Percentiles rank a stretch among this genome's conserved stretches.
Evolutionary conservation across 75 land plant genomes (phyloP).

Genomic region (Picea sitchensis): DNA sequence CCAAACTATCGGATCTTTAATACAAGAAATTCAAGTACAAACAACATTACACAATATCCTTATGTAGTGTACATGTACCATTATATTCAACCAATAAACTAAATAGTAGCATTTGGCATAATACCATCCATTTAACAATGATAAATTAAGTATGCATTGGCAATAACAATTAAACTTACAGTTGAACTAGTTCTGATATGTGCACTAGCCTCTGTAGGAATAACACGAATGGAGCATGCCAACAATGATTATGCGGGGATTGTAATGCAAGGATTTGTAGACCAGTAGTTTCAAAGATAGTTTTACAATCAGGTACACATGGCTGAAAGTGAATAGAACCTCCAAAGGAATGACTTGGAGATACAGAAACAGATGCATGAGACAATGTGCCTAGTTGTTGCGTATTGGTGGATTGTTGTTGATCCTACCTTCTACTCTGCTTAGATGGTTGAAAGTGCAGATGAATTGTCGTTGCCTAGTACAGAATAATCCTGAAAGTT

Average conservation of each 20-base stretch:
- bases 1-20: too few relatives aligned
- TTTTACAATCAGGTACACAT: conserved; percentile 14
- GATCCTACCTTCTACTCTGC: conserved; percentile 13
- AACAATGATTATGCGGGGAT: conserved; percentile 38
- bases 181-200: conserved; percentile 79
- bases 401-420: conserved; percentile 12
- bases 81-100: too few relatives aligned
- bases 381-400: conserved; percentile 25
- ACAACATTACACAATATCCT: too few relatives aligned
- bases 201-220: conserved; percentile 75
- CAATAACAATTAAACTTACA: conserved; percentile 31
- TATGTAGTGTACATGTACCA: too few relatives aligned
- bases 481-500: not conserved
- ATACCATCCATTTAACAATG: too few relatives aligned
- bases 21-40: too few relatives aligned
- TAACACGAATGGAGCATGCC: conserved; percentile 82
- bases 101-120: too few relatives aligned
- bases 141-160: too few relatives aligned
- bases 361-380: conserved; percentile 14
- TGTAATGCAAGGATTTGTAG: not conserved
- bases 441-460: conserved; percentile 1
- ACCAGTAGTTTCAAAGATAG: conserved; percentile 3
- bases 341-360: conserved; percentile 12
- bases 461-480: conserved; percentile 3
- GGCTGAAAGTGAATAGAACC: conserved; percentile 20